Percentiles rank a stretch among this genome's conserved stretches.
phyloP scores from a whole-genome alignment of 495 filamentous ascomycete species.

The Aspergillus affinis region DNA sequence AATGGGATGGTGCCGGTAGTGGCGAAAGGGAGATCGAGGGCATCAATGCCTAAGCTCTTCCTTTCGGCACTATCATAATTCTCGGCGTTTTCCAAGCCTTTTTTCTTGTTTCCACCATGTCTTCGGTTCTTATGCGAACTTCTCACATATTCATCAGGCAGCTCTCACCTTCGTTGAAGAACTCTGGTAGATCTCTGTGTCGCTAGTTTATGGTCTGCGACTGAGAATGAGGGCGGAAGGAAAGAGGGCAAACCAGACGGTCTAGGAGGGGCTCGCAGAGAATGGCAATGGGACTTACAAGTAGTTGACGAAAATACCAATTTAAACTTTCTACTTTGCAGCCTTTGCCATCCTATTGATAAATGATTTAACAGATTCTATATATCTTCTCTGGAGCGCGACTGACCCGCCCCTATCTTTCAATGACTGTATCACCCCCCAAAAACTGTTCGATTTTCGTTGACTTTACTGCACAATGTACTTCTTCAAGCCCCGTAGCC shows the following conservation, averaged over 20 bases:
- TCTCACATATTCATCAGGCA: background rate
- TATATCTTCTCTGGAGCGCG: background rate
- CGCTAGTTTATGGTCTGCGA: background rate
- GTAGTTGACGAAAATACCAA: background rate
- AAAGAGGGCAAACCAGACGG: background rate
- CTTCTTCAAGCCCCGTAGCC: conserved; percentile 81
- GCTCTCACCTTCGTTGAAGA: background rate
- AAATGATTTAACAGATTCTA: background rate
- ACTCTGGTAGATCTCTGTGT: background rate
- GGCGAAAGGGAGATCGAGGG: conserved; percentile 37
- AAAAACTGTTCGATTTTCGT: background rate
- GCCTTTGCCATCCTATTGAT: background rate
- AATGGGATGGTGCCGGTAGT: conserved; percentile 35
- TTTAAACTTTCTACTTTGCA: background rate
- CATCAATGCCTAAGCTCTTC: conserved; percentile 13
- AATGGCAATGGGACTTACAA: background rate
- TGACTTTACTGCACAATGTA: conserved; percentile 53
- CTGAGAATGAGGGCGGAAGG: background rate
- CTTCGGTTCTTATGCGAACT: background rate
- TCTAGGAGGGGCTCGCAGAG: background rate
- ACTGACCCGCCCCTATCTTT: background rate
- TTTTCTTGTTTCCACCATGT: background rate
- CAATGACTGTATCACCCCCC: background rate
- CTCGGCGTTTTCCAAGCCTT: background rate
- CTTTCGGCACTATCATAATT: background rate